Conservation (phyloP, 345 rosid species). For the Hypericum androsaemum region DNA sequence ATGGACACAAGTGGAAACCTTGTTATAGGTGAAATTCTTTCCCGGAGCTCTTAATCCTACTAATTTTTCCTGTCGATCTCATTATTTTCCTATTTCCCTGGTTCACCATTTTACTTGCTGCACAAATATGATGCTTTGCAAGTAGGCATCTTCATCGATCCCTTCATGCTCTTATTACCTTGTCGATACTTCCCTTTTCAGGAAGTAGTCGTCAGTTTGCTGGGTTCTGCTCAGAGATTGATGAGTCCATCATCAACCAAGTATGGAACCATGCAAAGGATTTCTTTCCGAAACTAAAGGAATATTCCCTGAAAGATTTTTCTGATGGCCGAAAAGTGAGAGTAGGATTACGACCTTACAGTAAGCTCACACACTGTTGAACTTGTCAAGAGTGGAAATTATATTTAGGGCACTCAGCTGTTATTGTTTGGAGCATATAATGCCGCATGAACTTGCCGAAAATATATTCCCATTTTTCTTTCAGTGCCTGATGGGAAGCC, state of each 20-base stretch:
- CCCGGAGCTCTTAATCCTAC: neutral
- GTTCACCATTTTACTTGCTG: neutral
- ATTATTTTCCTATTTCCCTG: neutral
- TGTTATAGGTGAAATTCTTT: slow-evolving; percentile 52
- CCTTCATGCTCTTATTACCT: neutral
- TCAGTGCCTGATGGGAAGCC: slow-evolving; percentile 96
- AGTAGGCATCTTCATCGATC: neutral
- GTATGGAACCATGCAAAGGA: slow-evolving; percentile 75
- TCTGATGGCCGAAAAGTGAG: slow-evolving; percentile 56
- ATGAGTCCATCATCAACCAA: slow-evolving; percentile 39
- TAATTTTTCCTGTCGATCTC: neutral
- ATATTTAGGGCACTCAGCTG: neutral
- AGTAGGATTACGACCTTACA: slow-evolving; percentile 88
- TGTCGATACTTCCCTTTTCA: slow-evolving; percentile 16
- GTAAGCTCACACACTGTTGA: slow-evolving; percentile 35
- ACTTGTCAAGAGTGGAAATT: slow-evolving; percentile 1
- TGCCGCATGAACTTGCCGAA: slow-evolving; percentile 5
- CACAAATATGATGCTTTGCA: slow-evolving; percentile 1
- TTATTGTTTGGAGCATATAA: neutral
- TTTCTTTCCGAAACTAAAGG: slow-evolving; percentile 66
- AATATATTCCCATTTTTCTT: slow-evolving; percentile 9
- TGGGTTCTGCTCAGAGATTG: slow-evolving; percentile 60
- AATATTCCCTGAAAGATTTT: slow-evolving; percentile 33
- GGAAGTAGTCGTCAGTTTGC: slow-evolving; percentile 94
- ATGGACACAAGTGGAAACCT: slow-evolving; percentile 61